phyloP scores from a whole-genome alignment of 179 eudicot species.

The Carnegiea gigantea region DNA sequence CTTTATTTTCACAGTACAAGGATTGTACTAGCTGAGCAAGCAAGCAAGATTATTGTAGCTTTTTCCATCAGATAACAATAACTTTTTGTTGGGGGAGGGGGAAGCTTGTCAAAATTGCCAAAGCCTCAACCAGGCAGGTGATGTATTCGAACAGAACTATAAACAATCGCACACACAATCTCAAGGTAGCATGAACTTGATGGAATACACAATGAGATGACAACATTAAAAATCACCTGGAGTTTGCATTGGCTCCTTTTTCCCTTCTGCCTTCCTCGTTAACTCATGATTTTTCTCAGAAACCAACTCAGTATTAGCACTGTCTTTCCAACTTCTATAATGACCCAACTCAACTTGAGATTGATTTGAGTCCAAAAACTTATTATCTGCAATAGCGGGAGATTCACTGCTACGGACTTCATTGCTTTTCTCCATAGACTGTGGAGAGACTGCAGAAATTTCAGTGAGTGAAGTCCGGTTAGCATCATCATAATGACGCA shows the following conservation, averaged over 20 bases:
- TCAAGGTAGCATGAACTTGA: neutral
- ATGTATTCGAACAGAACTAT: neutral
- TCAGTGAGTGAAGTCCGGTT: neutral
- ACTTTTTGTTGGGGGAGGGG: too few relatives aligned
- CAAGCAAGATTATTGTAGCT: too few relatives aligned
- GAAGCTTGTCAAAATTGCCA: neutral
- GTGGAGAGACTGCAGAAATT: neutral
- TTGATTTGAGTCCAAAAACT: neutral
- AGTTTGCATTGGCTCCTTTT: neutral
- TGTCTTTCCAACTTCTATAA: neutral
- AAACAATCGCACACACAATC: neutral
- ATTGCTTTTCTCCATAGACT: neutral
- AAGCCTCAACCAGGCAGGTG: neutral
- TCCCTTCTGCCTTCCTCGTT: neutral
- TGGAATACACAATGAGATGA: neutral
- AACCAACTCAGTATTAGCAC: neutral
- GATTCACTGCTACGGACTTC: neutral
- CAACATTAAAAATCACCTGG: neutral
- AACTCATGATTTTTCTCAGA: neutral
- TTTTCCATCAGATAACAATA: too few relatives aligned
- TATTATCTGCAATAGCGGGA: neutral
- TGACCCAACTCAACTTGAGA: conserved; percentile 4
- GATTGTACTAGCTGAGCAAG: neutral
- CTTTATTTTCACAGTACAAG: neutral
- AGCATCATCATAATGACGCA: neutral